phyloP scores from a whole-genome alignment of 192 early-diverging fungal species.

The Backusella macrospora region DNA sequence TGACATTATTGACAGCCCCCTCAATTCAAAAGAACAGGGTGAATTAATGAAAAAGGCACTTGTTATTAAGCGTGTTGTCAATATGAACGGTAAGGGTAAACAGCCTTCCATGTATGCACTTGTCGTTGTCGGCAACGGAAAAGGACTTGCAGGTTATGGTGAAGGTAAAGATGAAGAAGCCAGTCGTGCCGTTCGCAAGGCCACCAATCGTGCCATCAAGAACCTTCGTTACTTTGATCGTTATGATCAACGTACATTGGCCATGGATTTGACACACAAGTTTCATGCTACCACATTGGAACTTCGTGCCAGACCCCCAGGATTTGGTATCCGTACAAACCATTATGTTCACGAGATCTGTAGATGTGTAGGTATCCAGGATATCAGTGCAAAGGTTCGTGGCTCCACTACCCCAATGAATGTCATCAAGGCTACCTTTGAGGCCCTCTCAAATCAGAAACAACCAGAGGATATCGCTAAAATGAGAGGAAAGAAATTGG shows the following conservation, averaged over 20 bases:
- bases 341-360: conserved; percentile 95
- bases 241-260: conserved; percentile 93
- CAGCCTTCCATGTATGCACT: conserved; percentile 83
- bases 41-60: conserved; percentile 70
- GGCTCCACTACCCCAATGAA: conserved; percentile 98
- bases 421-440: conserved; percentile 95
- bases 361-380: conserved; percentile 90
- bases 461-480: conserved; percentile 85
- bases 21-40: conserved; percentile 57
- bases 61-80: conserved; percentile 73
- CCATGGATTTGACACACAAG: conserved; percentile 84
- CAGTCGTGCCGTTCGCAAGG: conserved; percentile 81
- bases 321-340: conserved; percentile 93
- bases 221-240: conserved; percentile 82
- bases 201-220: conserved; percentile 85
- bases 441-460: conserved; percentile 81
- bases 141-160: conserved; percentile 91
- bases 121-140: conserved; percentile 94
- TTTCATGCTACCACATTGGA: conserved; percentile 86
- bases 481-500: conserved; percentile 82
- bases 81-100: conserved; percentile 82
- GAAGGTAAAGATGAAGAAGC: conserved; percentile 86
- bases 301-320: conserved; percentile 85
- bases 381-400: conserved; percentile 86
- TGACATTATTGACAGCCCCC: conserved; percentile 39